Evolutionary conservation across 2,329 filamentous ascomycete species (phyloP), one percentile per base, ranked within the genome.

Genomic region (Monosporascus sp.): DNA sequence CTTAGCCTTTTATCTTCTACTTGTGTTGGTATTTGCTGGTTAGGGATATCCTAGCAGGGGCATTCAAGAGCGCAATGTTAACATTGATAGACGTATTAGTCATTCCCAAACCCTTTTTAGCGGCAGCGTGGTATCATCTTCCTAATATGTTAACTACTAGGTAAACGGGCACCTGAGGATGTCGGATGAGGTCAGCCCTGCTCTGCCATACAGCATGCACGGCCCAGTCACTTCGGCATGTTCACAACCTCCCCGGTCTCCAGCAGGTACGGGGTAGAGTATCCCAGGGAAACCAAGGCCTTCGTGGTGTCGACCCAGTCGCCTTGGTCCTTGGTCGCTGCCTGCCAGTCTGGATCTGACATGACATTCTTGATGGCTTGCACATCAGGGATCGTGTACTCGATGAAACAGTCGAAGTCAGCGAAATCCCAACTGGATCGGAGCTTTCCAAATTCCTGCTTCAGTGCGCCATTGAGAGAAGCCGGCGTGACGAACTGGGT

Each of bases 401-500:
- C 64, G 44, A 67, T 60, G 42, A 67, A 53, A 41, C 61, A 65
- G 53, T 68, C 65, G 45, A 58, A 65, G 47, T 66, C 64, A 25
- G 62, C 60, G 25, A 58, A 52, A 1, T 60, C 49, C 60, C 58
- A 62, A 15, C 25, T 48, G 5, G 57, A 36, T 8, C 58, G 50
- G 37, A 49, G 8, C 45, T 56, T 51, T 25, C 50, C 52, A 27
- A 64, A 54, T 1, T 54, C 52, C 45, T 54, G 47, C 54, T 59
- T 58, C 18, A 64, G 38, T 25, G 39, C 53, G 22, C 44, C 46
- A 51, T 65, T 65, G n/a, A 61, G 51, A 38, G 54, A 18, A 17
- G 31, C 42, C 3, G 61, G 62, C 6, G 63, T 65, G 11, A 54
- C 57, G 47, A 62, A 63, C 62, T 64, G 45, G 38, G 54, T 51